phyloP scores from a whole-genome alignment of 2,329 filamentous ascomycete genomes.

The Venturia asperata region DNA sequence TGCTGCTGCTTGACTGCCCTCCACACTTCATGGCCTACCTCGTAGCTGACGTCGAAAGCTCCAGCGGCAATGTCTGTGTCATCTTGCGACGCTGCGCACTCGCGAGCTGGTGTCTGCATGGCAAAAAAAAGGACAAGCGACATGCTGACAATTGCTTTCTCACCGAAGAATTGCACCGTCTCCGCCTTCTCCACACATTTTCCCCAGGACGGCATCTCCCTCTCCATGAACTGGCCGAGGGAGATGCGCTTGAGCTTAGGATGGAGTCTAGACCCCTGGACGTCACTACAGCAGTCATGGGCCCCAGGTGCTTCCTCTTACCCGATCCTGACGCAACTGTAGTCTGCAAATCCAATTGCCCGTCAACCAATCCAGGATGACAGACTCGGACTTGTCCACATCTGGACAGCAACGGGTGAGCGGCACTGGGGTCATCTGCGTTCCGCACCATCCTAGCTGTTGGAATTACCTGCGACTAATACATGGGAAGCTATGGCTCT shows the following conservation, averaged over 20 bases:
- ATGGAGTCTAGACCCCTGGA: not conserved
- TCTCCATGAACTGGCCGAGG: not conserved
- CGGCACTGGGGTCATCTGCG: not conserved
- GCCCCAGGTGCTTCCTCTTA: constrained; percentile 4
- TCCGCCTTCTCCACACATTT: not conserved
- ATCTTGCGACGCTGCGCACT: not conserved
- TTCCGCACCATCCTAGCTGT: not conserved
- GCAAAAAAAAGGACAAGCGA: not conserved
- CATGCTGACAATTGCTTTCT: constrained; percentile 7
- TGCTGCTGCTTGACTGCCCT: not conserved
- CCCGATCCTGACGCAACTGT: not conserved
- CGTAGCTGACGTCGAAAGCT: not conserved
- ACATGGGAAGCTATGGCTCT: constrained; percentile 6
- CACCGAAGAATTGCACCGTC: not conserved
- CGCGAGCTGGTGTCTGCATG: too few relatives aligned
- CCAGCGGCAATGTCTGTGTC: not conserved
- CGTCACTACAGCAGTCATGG: not conserved
- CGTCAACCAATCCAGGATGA: not conserved
- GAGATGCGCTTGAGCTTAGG: not conserved
- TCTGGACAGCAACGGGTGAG: not conserved
- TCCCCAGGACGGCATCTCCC: not conserved
- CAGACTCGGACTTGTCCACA: not conserved
- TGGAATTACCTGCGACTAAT: not conserved
- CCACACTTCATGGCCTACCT: not conserved
- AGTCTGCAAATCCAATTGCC: constrained; percentile 1